Evolutionary conservation across 2,329 filamentous ascomycete genomes (phyloP).

Genomic region (Claviceps purpurea): DNA sequence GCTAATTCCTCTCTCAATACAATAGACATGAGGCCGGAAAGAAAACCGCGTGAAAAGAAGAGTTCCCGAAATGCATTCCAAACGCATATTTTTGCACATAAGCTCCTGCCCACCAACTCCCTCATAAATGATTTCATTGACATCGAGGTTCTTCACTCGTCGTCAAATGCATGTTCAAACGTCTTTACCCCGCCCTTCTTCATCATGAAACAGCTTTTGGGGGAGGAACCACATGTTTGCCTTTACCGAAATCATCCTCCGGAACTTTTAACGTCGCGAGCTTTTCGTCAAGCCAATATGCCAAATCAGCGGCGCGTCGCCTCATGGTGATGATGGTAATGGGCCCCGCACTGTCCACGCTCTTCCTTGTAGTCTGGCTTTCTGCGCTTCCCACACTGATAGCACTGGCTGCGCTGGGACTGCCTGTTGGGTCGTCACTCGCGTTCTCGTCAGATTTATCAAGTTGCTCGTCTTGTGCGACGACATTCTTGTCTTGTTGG

Average conservation of each 20-base stretch:
- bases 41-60: no score
- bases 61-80: no score
- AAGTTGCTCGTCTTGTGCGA: background rate
- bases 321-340: conserved; percentile 38
- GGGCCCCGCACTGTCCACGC: conserved; percentile 24
- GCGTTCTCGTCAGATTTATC: background rate
- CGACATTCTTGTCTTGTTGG: no score
- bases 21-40: no score
- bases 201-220: no score
- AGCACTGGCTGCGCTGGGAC: conserved; percentile 24
- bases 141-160: no score
- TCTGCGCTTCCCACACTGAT: conserved; percentile 34
- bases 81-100: no score
- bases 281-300: conserved; percentile 46
- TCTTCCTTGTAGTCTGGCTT: conserved; percentile 27
- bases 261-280: conserved; percentile 40
- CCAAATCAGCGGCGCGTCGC: conserved; percentile 45
- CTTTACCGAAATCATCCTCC: conserved; percentile 32
- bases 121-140: no score
- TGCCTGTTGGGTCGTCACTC: conserved; percentile 19
- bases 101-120: no score
- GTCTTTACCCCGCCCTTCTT: no score
- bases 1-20: no score
- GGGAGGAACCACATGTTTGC: background rate
- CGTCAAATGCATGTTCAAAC: no score